Percentiles rank a stretch among this genome's conserved stretches.
Evolutionary conservation across 2,329 filamentous ascomycete species (phyloP).

Genomic region (Microcyclospora tardicrescens): DNA sequence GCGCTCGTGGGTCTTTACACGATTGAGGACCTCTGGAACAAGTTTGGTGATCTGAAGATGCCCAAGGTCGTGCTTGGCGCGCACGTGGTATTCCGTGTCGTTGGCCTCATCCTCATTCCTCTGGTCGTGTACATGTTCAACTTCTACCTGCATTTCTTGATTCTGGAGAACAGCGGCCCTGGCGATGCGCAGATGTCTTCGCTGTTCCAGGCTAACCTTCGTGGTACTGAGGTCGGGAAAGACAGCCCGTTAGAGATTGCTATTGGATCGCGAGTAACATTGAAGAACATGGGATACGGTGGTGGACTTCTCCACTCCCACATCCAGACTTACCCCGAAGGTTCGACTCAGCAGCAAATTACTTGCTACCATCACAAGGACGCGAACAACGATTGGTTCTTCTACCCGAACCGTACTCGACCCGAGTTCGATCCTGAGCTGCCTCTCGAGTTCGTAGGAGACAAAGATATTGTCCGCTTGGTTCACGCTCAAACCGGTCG

Average conservation of each 20-base stretch:
- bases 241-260: conserved; percentile 90
- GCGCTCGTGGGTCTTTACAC: conserved; percentile 93
- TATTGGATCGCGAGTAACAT: conserved; percentile 72
- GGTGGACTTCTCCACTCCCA: conserved; percentile 93
- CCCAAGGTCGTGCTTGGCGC: conserved; percentile 63
- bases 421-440: conserved; percentile 57
- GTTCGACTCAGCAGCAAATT: conserved; percentile 86
- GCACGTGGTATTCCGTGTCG: conserved; percentile 66
- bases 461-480: conserved; percentile 68
- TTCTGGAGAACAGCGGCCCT: conserved; percentile 84
- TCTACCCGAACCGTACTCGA: conserved; percentile 81
- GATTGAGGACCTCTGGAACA: conserved; percentile 91
- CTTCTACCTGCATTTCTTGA: conserved; percentile 87
- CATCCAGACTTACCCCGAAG: conserved; percentile 89
- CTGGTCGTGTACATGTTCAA: conserved; percentile 88
- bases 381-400: conserved; percentile 99
- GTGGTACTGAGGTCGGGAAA: conserved; percentile 84
- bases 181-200: conserved; percentile 99
- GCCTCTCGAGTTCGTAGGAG: conserved; percentile 59
- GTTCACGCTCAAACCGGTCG: conserved; percentile 93
- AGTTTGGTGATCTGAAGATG: conserved; percentile 91
- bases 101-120: conserved; percentile 80
- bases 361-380: conserved; percentile 99
- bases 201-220: conserved; percentile 92
- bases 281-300: conserved; percentile 99